These are phyloP conservation scores for Clonostachys chloroleuca DNA, from an alignment of 2,329 filamentous ascomycete genomes.

Conservation along the genomic window DNA sequence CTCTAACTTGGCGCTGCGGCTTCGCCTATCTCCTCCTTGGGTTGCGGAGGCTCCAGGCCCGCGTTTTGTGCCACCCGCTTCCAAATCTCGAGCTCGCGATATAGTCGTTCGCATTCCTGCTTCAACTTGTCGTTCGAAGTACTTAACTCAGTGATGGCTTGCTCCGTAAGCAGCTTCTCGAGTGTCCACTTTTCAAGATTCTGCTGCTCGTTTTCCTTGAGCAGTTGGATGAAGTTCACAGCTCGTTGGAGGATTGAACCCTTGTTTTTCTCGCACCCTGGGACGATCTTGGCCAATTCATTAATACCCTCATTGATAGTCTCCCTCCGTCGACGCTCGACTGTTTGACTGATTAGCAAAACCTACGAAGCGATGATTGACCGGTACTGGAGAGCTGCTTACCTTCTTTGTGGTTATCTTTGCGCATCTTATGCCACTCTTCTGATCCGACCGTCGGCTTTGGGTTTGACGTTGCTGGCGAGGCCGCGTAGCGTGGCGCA, in stretches of 20 bases:
- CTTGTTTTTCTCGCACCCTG: slow-evolving; percentile 98
- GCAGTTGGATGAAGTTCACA: slow-evolving; percentile 88
- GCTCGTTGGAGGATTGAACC: slow-evolving; percentile 92
- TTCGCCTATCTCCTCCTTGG: slow-evolving; percentile 24
- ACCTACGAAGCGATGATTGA: neutral
- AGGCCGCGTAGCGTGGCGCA: slow-evolving; percentile 28
- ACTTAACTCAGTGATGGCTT: slow-evolving; percentile 84
- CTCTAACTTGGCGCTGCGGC: too few species aligned
- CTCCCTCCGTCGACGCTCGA: slow-evolving; percentile 92
- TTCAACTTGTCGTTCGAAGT: slow-evolving; percentile 85
- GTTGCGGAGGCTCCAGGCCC: slow-evolving; percentile 41
- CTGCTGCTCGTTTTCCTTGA: slow-evolving; percentile 90
- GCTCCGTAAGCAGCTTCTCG: slow-evolving; percentile 85
- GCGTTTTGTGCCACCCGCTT: slow-evolving; percentile 64
- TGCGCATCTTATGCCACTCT: slow-evolving; percentile 95
- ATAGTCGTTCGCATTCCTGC: slow-evolving; percentile 71
- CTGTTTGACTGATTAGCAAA: slow-evolving; percentile 37
- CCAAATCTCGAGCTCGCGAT: slow-evolving; percentile 75
- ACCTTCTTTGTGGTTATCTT: slow-evolving; percentile 99
- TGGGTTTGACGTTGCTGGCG: slow-evolving; percentile 38
- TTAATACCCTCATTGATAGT: slow-evolving; percentile 99
- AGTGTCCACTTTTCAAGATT: slow-evolving; percentile 94
- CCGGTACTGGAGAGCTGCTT: slow-evolving; percentile 18
- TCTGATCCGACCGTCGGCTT: slow-evolving; percentile 94
- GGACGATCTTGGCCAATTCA: slow-evolving; percentile 95